Percentiles rank a stretch among this genome's conserved stretches.
Conservation (phyloP, 2,329 filamentous ascomycete species). For the Xylaria polymorpha region DNA sequence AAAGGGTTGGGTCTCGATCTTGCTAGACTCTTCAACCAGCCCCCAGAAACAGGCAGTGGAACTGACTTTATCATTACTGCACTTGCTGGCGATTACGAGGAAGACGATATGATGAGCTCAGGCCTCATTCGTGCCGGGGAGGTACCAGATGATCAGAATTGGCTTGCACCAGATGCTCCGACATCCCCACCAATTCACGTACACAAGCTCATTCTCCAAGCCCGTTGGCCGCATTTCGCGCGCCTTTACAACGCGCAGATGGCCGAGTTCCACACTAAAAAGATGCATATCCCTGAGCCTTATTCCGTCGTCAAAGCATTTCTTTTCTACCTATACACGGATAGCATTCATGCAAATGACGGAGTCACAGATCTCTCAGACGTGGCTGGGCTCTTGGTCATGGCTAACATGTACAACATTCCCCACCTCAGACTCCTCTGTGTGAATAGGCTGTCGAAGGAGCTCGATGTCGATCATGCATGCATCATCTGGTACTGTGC, state of each 20-base stretch:
- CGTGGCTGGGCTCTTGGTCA: slow-evolving; percentile 92
- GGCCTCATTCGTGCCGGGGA: slow-evolving; percentile 61
- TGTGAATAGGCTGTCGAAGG: slow-evolving; percentile 87
- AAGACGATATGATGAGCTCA: slow-evolving; percentile 70
- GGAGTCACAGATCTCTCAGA: slow-evolving; percentile 84
- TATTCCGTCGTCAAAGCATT: slow-evolving; percentile 95
- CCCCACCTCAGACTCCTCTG: slow-evolving; percentile 90
- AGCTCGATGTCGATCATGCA: slow-evolving; percentile 93
- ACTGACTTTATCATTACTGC: slow-evolving; percentile 94
- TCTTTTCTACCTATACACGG: slow-evolving; percentile 95
- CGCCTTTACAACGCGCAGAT: slow-evolving; percentile 93
- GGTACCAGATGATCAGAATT: slow-evolving; percentile 59
- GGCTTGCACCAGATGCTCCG: slow-evolving; percentile 70
- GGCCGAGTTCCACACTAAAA: slow-evolving; percentile 96
- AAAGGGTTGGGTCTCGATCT: slow-evolving; percentile 85
- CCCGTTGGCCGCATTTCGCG: slow-evolving; percentile 96
- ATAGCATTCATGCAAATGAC: slow-evolving; percentile 80
- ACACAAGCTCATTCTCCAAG: slow-evolving; percentile 92
- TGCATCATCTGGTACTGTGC: slow-evolving; percentile 97
- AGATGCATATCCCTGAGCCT: slow-evolving; percentile 97
- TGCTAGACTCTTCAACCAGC: slow-evolving; percentile 85
- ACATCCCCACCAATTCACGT: slow-evolving; percentile 91
- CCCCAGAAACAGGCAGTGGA: slow-evolving; percentile 85
- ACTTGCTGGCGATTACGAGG: slow-evolving; percentile 79
- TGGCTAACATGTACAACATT: slow-evolving; percentile 98